Percentiles rank a stretch among this genome's conserved stretches.
These are phyloP conservation scores for Diddensiella caesifluorescens DNA, from an alignment of 805 yeast species.

Conservation along the genomic window DNA sequence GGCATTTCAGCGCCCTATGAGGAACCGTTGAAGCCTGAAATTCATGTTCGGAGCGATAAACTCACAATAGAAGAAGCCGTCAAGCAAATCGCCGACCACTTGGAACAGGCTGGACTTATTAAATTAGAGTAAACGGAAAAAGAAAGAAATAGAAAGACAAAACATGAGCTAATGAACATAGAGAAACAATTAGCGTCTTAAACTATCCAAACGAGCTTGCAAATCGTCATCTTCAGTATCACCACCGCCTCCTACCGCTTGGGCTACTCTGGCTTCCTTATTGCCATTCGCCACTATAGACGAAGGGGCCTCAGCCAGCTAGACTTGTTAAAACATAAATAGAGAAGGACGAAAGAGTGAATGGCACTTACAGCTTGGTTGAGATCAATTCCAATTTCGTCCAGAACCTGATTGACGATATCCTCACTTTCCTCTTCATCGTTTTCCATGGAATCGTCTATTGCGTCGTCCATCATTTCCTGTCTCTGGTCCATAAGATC, in stretches of 20 bases:
- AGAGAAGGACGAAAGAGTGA: neutral
- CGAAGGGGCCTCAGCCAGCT: slow-evolving; percentile 42
- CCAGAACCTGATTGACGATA: slow-evolving; percentile 83
- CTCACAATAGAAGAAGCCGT: slow-evolving; percentile 78
- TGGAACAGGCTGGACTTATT: slow-evolving; percentile 11
- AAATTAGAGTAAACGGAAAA: neutral
- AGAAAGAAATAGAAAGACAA: slow-evolving; percentile 1
- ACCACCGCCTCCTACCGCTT: slow-evolving; percentile 44
- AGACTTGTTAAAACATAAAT: neutral
- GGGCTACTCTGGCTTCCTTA: slow-evolving; percentile 41
- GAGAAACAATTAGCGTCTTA: slow-evolving; percentile 45
- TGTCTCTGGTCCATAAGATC: slow-evolving; percentile 98
- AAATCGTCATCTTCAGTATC: slow-evolving; percentile 66
- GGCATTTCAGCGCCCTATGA: slow-evolving; percentile 96
- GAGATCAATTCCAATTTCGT: slow-evolving; percentile 91
- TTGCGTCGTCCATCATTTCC: slow-evolving; percentile 97
- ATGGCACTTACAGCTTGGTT: slow-evolving; percentile 33
- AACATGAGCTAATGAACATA: slow-evolving; percentile 1
- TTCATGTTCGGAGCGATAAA: slow-evolving; percentile 70
- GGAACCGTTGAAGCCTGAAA: slow-evolving; percentile 80
- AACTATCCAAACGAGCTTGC: slow-evolving; percentile 81
- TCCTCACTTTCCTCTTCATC: slow-evolving; percentile 83
- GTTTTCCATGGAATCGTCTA: slow-evolving; percentile 93
- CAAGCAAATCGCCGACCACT: slow-evolving; percentile 58
- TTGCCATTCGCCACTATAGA: slow-evolving; percentile 29